Percentiles rank a stretch among this genome's conserved stretches.
These are phyloP conservation scores for Gastrolobium villosum DNA, from an alignment of 306 rosid genomes.

Conservation along the genomic window DNA sequence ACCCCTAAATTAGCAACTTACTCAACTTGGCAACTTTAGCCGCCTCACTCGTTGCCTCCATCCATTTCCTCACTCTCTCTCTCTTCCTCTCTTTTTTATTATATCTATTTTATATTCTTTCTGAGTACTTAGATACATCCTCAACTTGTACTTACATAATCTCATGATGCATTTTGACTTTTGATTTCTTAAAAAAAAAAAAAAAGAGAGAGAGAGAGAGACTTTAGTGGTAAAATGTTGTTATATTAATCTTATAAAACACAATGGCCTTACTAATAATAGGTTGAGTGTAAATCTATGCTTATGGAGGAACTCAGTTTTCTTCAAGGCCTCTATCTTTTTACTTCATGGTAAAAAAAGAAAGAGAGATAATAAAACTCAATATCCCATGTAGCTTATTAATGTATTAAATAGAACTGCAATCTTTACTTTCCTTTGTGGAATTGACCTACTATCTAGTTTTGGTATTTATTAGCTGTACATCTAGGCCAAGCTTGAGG, in stretches of 20 bases:
- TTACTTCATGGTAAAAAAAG: conserved; percentile 26
- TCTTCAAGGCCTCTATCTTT: conserved; percentile 42
- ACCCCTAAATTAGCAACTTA: conserved; percentile 41
- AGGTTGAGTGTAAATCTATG: conserved; percentile 47
- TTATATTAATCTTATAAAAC: neutral
- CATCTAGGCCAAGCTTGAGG: conserved; percentile 38
- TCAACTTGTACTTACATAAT: conserved; percentile 43
- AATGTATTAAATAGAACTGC: neutral
- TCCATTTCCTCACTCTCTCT: neutral
- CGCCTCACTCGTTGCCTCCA: conserved; percentile 1
- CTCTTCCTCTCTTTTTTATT: neutral
- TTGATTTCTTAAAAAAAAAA: conserved; percentile 20
- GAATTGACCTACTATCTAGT: conserved; percentile 22
- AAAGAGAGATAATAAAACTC: conserved; percentile 22
- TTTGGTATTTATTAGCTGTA: conserved; percentile 43
- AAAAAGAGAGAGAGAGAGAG: neutral
- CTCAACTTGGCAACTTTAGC: conserved; percentile 41
- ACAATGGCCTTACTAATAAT: conserved; percentile 33
- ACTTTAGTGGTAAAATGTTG: neutral
- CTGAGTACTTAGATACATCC: conserved; percentile 7
- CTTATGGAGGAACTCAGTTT: conserved; percentile 26
- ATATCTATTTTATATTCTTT: neutral
- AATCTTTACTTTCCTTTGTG: conserved; percentile 24
- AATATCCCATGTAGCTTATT: neutral
- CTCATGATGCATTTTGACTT: conserved; percentile 29